These are phyloP conservation scores for Plectosphaerella cucumerina DNA, from an alignment of 2,329 filamentous ascomycete species.

Conservation along the genomic window DNA sequence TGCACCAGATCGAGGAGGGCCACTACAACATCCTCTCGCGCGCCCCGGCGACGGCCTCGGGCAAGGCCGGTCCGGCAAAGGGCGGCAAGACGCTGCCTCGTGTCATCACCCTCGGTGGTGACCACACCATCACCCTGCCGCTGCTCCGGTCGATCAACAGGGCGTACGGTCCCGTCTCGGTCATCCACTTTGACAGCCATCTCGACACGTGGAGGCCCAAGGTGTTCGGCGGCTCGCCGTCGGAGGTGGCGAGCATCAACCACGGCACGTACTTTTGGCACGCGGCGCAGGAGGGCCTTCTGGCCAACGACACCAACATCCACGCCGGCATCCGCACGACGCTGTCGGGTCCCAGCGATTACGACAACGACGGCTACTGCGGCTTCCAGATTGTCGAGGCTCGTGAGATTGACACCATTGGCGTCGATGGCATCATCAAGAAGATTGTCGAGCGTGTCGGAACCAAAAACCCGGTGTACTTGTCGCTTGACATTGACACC, in stretches of 20 bases:
- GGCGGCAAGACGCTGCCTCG: constrained; percentile 73
- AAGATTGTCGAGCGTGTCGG: constrained; percentile 73
- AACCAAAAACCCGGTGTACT: constrained; percentile 69
- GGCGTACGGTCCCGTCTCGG: constrained; percentile 55
- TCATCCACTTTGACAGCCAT: constrained; percentile 61
- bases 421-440: constrained; percentile 68
- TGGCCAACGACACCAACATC: constrained; percentile 80
- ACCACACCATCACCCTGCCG: constrained; percentile 59
- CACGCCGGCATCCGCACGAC: constrained; percentile 85
- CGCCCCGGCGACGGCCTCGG: constrained; percentile 62
- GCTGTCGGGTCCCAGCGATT: constrained; percentile 72
- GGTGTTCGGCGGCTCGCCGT: constrained; percentile 79
- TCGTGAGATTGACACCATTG: constrained; percentile 47
- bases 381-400: constrained; percentile 81
- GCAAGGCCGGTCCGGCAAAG: constrained; percentile 63
- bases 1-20: constrained; percentile 81
- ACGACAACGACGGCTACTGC: constrained; percentile 81
- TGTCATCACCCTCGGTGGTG: constrained; percentile 70
- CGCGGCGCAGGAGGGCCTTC: constrained; percentile 70
- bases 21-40: constrained; percentile 73
- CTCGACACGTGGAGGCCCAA: constrained; percentile 70
- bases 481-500: constrained; percentile 84
- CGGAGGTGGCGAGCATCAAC: constrained; percentile 72
- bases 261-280: constrained; percentile 90
- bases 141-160: constrained; percentile 56